These are phyloP conservation scores for Phytophthora europaea DNA, from an alignment of 352 stramenopile species.

Conservation along the genomic window DNA sequence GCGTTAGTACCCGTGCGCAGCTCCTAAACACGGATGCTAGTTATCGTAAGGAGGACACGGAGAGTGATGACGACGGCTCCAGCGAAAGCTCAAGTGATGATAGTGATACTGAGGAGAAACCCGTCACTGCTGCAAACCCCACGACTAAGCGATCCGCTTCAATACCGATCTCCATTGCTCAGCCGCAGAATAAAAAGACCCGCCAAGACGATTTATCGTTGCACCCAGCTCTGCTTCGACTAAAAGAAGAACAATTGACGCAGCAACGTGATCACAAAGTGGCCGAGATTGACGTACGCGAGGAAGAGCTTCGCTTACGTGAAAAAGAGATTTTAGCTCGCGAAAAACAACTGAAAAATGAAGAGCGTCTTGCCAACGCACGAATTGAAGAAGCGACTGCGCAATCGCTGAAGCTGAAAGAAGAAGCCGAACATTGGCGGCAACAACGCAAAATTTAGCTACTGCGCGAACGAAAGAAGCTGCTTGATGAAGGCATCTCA, in stretches of 20 bases:
- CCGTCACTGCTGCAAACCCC: neutral
- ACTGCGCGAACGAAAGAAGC: constrained; percentile 22
- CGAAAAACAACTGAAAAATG: constrained; percentile 12
- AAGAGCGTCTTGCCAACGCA: neutral
- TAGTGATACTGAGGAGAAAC: neutral
- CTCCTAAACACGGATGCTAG: constrained; percentile 1
- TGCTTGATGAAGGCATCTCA: constrained; percentile 29
- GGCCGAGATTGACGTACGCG: neutral
- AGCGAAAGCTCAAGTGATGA: neutral
- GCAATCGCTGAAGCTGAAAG: constrained; percentile 11
- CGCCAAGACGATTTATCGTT: constrained; percentile 5
- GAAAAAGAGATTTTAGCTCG: constrained; percentile 12
- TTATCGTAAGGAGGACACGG: neutral
- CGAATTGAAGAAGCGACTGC: constrained; percentile 21
- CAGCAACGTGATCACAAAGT: constrained; percentile 3
- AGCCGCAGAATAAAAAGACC: neutral
- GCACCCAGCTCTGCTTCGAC: neutral
- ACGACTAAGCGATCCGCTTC: neutral
- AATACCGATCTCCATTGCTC: constrained; percentile 16
- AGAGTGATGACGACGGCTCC: neutral
- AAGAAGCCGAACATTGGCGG: constrained; percentile 24
- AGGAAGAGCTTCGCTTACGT: constrained; percentile 3
- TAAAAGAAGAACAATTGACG: constrained; percentile 9
- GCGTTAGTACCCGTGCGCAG: constrained; percentile 9
- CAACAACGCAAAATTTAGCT: constrained; percentile 15